Conservation (phyloP, 352 stramenopile genomes). For the Phytophthora pluvialis region DNA sequence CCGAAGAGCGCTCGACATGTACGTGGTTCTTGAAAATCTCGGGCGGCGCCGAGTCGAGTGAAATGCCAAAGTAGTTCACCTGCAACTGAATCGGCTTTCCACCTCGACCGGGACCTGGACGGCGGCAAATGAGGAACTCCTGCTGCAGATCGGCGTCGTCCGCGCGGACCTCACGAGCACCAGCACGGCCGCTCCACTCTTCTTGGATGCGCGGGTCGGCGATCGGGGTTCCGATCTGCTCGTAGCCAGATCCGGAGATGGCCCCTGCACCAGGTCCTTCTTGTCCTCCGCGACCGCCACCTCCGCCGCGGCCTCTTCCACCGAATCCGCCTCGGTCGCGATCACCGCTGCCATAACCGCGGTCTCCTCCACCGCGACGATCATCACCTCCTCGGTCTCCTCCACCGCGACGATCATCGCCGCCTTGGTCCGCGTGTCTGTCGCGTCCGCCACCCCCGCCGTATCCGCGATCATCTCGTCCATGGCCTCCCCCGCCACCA, state of each 20-base stretch:
- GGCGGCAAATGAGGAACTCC: no score
- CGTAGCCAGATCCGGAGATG: conserved; percentile 56
- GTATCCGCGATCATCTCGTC: conserved; percentile 20
- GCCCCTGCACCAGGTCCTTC: conserved; percentile 49
- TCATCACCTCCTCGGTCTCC: conserved; percentile 11
- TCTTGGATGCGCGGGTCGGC: neutral
- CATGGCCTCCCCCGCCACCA: conserved; percentile 5
- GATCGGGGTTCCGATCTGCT: conserved; percentile 53
- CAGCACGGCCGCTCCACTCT: no score
- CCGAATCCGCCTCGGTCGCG: conserved; percentile 39
- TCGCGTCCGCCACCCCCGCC: conserved; percentile 20
- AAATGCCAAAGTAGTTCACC: no score
- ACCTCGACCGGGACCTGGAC: no score
- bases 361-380: conserved; percentile 27
- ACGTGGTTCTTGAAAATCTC: no score
- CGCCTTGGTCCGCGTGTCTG: neutral
- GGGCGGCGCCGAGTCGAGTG: no score
- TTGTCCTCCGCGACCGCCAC: conserved; percentile 12
- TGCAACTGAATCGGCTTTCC: no score
- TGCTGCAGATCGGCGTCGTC: no score
- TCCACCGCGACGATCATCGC: conserved; percentile 14
- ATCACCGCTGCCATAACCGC: conserved; percentile 33
- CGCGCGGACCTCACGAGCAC: no score
- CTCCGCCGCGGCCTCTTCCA: conserved; percentile 40
- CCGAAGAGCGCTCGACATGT: no score